Base-by-base conservation (phyloP, 768 basidiomycete species). In the Lenzites betulinus region DNA sequence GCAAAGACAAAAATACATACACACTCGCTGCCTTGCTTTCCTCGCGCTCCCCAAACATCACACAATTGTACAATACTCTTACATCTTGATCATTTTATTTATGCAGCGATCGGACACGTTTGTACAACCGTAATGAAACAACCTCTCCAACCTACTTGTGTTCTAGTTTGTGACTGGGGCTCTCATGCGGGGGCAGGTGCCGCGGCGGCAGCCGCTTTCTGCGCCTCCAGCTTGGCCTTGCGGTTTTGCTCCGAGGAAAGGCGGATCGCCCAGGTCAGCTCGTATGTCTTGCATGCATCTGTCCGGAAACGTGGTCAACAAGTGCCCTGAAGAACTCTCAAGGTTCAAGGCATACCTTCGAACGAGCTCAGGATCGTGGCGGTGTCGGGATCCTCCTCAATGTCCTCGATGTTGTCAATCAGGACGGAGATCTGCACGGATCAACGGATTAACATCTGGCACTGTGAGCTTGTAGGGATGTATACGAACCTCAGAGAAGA, bases 221-320 rank as follows among this genome's bases (percentile, higher is more conserved):
- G 28, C 2, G 47, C 49, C n/a, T 60, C 60, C 43, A 53, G 51
- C 60, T 59, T 64, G n/a, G 42, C 30, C 60, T 74, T 69, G 61
- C 85, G 84, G 61, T 85, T 85, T 51, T 79, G 81, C 70, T 93
- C 91, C 65, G 84, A 85, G 33, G 92, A 88, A 63, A 83, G 79
- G 49, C 93, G 88, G 71, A 96, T 95, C 28, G 93, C 92, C 94
- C 94, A 96, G 23, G 93, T 95, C 62, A 96, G 80, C 72, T 95
- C 87, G 66, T 96, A 96, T 7, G 93, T 90, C 75, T 83, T 87
- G 67, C 87, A 89, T 43, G 93, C 93, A 75, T 94, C 91, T 92
- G 61, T 1, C 64, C 51, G 18, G 57, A 11, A 25, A 36, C 12
- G 30, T 39, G 64, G 65, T 13, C 36, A 35, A 52, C 44, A 5